Conservation (phyloP, 345 rosid genomes). For the Moricandia arvensis region DNA sequence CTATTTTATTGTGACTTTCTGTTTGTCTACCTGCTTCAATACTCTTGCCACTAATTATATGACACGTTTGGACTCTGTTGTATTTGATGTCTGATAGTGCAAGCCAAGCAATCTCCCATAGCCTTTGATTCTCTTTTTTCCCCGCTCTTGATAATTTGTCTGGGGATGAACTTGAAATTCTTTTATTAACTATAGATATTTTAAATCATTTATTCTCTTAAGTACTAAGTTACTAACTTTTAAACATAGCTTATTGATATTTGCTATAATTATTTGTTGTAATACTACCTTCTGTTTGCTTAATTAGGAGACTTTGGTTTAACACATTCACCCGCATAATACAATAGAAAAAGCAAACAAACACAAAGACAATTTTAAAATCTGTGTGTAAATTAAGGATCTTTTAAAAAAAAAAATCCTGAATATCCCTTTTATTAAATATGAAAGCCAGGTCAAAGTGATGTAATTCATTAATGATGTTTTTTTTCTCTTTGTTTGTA, state of each 20-base stretch:
- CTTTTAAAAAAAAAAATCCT: not conserved
- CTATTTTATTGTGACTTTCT: slow-evolving; percentile 17
- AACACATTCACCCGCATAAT: not conserved
- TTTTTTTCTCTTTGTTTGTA: slow-evolving; percentile 20
- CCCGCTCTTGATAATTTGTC: not conserved
- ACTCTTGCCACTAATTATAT: slow-evolving; percentile 40
- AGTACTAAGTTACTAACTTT: not conserved
- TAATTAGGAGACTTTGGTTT: too few species aligned
- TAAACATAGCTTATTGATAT: not conserved
- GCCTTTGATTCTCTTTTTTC: not conserved
- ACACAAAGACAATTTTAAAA: not conserved
- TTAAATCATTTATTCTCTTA: not conserved
- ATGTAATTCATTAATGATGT: not conserved
- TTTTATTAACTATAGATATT: not conserved
- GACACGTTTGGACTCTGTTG: slow-evolving; percentile 48
- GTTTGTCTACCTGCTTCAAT: slow-evolving; percentile 28
- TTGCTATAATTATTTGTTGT: not conserved
- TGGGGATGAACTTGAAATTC: not conserved
- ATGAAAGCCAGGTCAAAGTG: slow-evolving; percentile 18
- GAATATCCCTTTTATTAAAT: not conserved
- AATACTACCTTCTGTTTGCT: not conserved
- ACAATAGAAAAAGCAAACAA: not conserved
- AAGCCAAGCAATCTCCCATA: slow-evolving; percentile 70
- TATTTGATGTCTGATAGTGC: slow-evolving; percentile 75
- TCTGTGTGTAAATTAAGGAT: not conserved